Base-by-base conservation (phyloP, 768 basidiomycete genomes). In the Tulasnella sp. region DNA sequence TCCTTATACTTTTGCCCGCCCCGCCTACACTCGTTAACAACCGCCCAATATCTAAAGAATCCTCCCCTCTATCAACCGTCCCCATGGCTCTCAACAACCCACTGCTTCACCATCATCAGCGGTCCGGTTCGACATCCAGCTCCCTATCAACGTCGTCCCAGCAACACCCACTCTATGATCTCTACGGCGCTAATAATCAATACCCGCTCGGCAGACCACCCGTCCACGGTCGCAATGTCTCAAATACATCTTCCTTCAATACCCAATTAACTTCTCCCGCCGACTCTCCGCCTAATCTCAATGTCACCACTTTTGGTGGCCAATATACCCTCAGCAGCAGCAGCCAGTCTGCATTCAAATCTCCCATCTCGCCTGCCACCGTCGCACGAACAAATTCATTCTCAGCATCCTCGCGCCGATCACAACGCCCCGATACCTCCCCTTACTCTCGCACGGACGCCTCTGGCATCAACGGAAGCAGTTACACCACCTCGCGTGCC, bases 271-370 rank as follows among this genome's bases (percentile, higher is more conserved):
- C 62, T 49, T 49, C 53, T 29, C 61, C 60, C 22, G 59, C 44
- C 46, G 61, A 63, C 49, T 63, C 62, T 21, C 62, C 62, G 30
- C 60, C 62, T 30, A 42, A 48, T 59, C 22, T 59, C 53, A 25
- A 31, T 22, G 38, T 55, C 45, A 46, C n/a, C 57, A 46, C 45
- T n/a, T n/a, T n/a, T 59, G 57, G 24, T 30, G 24, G 27, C 11
- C 27, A 8, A 24, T 31, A 59, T 30, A 38, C 19, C 22, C 27
- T 41, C n/a, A n/a, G 52, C 24, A 43, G n/a, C 41, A 45, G 46
- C 34, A n/a, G 31, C 44, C 45, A 59, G 57, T 59, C 57, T n/a
- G 22, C 53, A 41, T 55, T 55, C 53, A 55, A 55, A 55, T 27
- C 53, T 21, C 44, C 53, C 34, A 38, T 38, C 15, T 38, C 34